Base-by-base conservation (phyloP, 1,139 yeast species). In the Taphrina betulina region DNA sequence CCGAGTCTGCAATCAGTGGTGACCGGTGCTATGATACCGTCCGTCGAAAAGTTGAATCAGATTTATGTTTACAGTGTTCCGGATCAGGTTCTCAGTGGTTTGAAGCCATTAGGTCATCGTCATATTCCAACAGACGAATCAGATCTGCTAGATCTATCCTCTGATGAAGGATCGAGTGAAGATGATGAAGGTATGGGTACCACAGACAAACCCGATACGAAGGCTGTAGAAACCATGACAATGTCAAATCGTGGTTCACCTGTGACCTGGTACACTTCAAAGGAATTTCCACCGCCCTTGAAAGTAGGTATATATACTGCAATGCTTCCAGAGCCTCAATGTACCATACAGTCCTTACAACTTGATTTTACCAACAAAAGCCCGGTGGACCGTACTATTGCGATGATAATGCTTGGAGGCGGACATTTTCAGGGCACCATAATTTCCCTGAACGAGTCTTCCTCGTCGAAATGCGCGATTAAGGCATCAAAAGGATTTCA, bases 391-490 rank as follows among this genome's bases (percentile, higher is more conserved):
- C 42, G 57, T 20, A 31, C 58, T 5, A 40, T 59, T 12, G 95
- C 95, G 1, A 71, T 92, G 12, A 78, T 92, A 62, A 88, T 94
- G 96, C 79, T 92, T 58, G 97, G 97, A 8, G 97, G 98, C 46
- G 99, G 98, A 38, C 97, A 94, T 71, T 94, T 92, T 73, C 95
- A 97, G 0, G 98, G 95, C 10, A 96, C 96, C 0, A 84, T 92
- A 41, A 76, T 94, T 10, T 81, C 89, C 3, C 35, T 52, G 20
- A 35, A 38, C 22, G 41, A 29, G 5, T 54, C 54, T 4, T 29
- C 43, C 8, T 24, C 40, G 17, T 23, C 35, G 14, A 38, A 40
- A 16, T 52, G 56, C 29, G 16, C 31, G 33, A 52, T 52, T 44
- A 52, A 1, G 97, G 83, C 76, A 12, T 87, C 89, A 60, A 92